Conservation (phyloP, 1,139 yeast species). For the Scheffersomyces insectosa region DNA sequence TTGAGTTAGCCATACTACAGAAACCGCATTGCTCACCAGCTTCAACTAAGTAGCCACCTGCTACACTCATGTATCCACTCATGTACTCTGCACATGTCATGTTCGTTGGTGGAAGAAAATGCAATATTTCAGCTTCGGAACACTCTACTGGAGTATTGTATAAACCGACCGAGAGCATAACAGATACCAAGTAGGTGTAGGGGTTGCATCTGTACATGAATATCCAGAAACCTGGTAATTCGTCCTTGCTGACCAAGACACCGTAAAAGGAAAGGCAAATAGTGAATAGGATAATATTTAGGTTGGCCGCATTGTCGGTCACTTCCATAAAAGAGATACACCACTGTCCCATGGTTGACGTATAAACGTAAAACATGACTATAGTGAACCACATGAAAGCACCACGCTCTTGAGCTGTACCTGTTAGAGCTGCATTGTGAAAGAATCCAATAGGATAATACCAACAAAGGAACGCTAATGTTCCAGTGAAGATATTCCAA, state of each 20-base stretch:
- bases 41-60: conserved; percentile 14
- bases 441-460: conserved; percentile 39
- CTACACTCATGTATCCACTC: conserved; percentile 9
- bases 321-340: conserved; percentile 9
- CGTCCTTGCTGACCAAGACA: conserved; percentile 6
- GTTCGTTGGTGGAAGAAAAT: conserved; percentile 47
- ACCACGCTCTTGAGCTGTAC: conserved; percentile 7
- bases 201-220: conserved; percentile 14
- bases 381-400: conserved; percentile 9
- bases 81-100: conserved; percentile 13
- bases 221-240: conserved; percentile 13
- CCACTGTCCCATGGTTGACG: conserved; percentile 10
- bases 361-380: conserved; percentile 7
- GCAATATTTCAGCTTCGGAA: conserved; percentile 42
- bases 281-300: conserved; percentile 8
- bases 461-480: conserved; percentile 34
- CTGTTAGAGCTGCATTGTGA: conserved; percentile 22
- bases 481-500: conserved; percentile 29
- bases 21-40: conserved; percentile 10
- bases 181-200: conserved; percentile 11
- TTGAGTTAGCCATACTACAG: conserved; percentile 11
- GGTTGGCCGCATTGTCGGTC: conserved; percentile 12
- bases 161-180: conserved; percentile 15
- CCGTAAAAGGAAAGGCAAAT: conserved; percentile 13
- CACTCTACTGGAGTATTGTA: conserved; percentile 31